These are phyloP conservation scores for Gillenia trifoliata DNA, from an alignment of 306 rosid genomes.

Conservation along the genomic window DNA sequence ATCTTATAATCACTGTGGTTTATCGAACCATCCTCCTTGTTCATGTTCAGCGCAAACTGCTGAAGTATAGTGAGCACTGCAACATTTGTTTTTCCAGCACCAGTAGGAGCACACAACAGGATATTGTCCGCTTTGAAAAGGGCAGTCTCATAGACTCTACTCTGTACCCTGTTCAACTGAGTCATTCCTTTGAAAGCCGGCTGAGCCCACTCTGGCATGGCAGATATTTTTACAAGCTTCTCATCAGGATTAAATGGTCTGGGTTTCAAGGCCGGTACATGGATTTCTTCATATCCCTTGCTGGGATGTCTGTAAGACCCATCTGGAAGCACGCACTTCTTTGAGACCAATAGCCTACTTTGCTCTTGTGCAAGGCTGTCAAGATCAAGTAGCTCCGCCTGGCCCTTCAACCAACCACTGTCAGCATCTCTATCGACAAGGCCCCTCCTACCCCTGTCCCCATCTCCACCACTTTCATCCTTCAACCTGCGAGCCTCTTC, in stretches of 20 bases:
- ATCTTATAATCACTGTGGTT: slow-evolving; percentile 79
- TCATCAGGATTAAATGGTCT: slow-evolving; percentile 65
- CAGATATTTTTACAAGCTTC: slow-evolving; percentile 61
- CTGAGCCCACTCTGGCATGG: slow-evolving; percentile 93
- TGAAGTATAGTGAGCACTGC: slow-evolving; percentile 95
- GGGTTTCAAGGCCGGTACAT: slow-evolving; percentile 80
- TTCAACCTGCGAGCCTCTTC: slow-evolving; percentile 89
- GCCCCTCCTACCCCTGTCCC: slow-evolving; percentile 64
- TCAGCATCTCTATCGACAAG: slow-evolving; percentile 67
- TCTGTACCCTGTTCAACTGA: slow-evolving; percentile 90
- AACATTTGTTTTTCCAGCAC: slow-evolving; percentile 99
- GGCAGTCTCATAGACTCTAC: slow-evolving; percentile 83
- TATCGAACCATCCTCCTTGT: slow-evolving; percentile 69
- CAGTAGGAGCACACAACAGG: slow-evolving; percentile 93
- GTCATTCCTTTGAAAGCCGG: slow-evolving; percentile 91
- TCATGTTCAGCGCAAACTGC: slow-evolving; percentile 71
- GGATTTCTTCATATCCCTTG: slow-evolving; percentile 90
- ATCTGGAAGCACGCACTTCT: slow-evolving; percentile 71
- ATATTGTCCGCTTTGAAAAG: slow-evolving; percentile 64
- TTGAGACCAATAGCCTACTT: slow-evolving; percentile 64
- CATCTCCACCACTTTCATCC: slow-evolving; percentile 71
- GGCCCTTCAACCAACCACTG: slow-evolving; percentile 77
- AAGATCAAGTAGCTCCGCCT: slow-evolving; percentile 78
- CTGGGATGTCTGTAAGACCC: slow-evolving; percentile 67
- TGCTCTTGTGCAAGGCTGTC: slow-evolving; percentile 74